Conservation (phyloP, 441 rosid genomes). For the Macaranga tanarius region DNA sequence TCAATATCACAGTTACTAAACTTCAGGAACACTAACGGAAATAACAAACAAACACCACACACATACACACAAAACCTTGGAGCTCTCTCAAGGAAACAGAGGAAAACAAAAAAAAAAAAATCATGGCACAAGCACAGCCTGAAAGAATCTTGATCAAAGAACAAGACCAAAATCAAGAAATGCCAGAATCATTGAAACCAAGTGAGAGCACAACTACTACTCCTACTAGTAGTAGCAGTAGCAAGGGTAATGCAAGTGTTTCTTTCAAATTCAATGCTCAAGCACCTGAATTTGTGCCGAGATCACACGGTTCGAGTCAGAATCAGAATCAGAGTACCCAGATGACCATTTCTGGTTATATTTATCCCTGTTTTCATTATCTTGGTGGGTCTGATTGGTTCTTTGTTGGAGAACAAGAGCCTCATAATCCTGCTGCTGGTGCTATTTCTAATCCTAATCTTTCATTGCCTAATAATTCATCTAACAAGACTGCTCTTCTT, state of each 20-base stretch:
- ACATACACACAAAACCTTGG: neutral
- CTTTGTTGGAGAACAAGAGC: conserved; percentile 62
- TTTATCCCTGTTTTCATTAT: conserved; percentile 63
- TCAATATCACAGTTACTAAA: conserved; percentile 55
- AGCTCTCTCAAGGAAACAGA: too few species aligned
- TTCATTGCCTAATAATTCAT: conserved; percentile 37
- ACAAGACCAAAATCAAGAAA: conserved; percentile 19
- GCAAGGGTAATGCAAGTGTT: neutral
- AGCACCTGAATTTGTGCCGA: conserved; percentile 85
- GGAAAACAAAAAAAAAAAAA: conserved; percentile 1
- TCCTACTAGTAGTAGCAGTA: neutral
- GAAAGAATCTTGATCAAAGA: conserved; percentile 39
- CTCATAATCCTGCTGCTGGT: conserved; percentile 23
- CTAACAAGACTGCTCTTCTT: conserved; percentile 44
- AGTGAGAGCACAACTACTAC: neutral
- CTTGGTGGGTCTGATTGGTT: conserved; percentile 75
- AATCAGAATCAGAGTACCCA: conserved; percentile 21
- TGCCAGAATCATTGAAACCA: conserved; percentile 13
- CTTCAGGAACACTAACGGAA: conserved; percentile 31
- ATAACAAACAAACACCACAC: neutral
- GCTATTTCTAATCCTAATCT: conserved; percentile 47
- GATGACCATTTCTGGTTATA: conserved; percentile 61
- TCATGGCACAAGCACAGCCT: conserved; percentile 62
- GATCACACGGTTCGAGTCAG: conserved; percentile 39
- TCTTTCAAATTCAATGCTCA: conserved; percentile 85